Percentiles rank a stretch among this genome's conserved stretches.
These are phyloP conservation scores for Hysterangium stoloniferum DNA, from an alignment of 768 basidiomycete genomes.

Conservation along the genomic window DNA sequence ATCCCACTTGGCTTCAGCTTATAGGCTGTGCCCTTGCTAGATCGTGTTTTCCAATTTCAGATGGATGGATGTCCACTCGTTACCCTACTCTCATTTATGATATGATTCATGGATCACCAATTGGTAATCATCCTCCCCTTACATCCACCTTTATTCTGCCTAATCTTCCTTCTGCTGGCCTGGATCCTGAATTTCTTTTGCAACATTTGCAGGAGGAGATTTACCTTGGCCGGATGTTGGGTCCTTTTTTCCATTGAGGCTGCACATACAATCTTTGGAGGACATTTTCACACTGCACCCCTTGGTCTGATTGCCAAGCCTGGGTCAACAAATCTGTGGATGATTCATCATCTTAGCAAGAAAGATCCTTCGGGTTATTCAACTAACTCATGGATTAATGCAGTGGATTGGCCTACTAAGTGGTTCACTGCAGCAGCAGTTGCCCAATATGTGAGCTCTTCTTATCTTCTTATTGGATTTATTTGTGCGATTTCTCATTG, in stretches of 20 bases:
- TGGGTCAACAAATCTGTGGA: conserved; percentile 21
- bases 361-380: conserved; percentile 3
- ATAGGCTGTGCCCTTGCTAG: too few relatives aligned
- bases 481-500: too few relatives aligned
- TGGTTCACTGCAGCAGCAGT: conserved; percentile 6
- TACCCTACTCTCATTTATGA: not conserved
- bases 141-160: conserved; percentile 1
- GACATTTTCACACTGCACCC: conserved; percentile 9
- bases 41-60: too few relatives aligned
- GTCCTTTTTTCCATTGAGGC: conserved; percentile 9
- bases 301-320: conserved; percentile 10
- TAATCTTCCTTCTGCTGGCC: conserved; percentile 20
- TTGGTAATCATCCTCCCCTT: conserved; percentile 10
- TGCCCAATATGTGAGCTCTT: conserved; percentile 9
- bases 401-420: conserved; percentile 10
- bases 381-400: conserved; percentile 6
- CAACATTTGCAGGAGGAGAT: conserved; percentile 8
- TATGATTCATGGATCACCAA: not conserved
- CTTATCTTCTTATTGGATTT: too few relatives aligned
- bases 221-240: conserved; percentile 11
- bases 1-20: too few relatives aligned
- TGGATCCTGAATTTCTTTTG: conserved; percentile 12
- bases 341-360: conserved; percentile 14
- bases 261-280: not conserved
- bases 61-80: too few relatives aligned